These are phyloP conservation scores for Gossypioides kirkii DNA, from an alignment of 345 rosid species.

Conservation along the genomic window DNA sequence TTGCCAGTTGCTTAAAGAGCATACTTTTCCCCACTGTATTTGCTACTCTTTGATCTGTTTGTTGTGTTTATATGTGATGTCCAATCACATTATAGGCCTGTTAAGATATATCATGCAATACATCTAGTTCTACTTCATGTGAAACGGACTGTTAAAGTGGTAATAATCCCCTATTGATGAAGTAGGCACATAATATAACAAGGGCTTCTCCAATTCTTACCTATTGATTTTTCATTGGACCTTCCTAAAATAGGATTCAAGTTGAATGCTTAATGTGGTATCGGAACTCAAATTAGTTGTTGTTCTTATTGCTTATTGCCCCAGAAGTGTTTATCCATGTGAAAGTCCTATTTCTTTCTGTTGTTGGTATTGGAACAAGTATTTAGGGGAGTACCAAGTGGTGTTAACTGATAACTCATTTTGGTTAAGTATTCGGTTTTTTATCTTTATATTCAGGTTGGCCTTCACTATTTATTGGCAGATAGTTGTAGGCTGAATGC, in stretches of 20 bases:
- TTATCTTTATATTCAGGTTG: not conserved
- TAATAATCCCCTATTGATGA: not conserved
- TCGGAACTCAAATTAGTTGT: not conserved
- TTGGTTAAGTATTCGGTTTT: not conserved
- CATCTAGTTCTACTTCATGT: not conserved
- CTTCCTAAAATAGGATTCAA: not conserved
- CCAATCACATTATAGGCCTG: not conserved
- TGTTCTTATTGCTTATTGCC: not conserved
- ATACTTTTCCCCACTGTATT: not conserved
- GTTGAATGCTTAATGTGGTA: not conserved
- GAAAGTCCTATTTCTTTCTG: not conserved
- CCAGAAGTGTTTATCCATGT: not conserved
- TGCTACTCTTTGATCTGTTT: not conserved
- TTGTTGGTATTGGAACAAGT: not conserved
- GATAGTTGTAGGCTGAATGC: not conserved
- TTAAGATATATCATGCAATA: not conserved
- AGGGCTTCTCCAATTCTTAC: not conserved
- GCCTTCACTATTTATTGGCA: not conserved
- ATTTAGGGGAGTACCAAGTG: not conserved
- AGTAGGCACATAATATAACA: not conserved
- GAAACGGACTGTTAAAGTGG: not conserved
- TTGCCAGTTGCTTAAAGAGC: not conserved
- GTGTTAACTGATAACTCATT: not conserved
- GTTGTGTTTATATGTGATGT: not conserved
- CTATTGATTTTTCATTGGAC: not conserved